phyloP scores from a whole-genome alignment of 306 rosid species.

The Betula pendula region DNA sequence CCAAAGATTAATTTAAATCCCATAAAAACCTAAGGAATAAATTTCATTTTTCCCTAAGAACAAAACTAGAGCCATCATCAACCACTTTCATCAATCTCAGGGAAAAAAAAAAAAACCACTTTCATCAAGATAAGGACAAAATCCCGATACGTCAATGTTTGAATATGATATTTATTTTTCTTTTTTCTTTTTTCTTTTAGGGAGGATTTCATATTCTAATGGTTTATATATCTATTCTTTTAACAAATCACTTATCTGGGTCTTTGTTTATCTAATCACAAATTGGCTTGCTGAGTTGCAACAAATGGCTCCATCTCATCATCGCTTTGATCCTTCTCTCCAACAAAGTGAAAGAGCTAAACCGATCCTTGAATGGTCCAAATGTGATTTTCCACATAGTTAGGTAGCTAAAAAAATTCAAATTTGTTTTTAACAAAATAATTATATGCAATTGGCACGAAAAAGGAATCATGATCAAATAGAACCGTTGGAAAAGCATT shows the following conservation, averaged over 20 bases:
- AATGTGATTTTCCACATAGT: slow-evolving; percentile 9
- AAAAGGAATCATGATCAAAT: neutral
- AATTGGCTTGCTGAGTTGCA: slow-evolving; percentile 12
- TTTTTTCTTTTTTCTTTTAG: neutral
- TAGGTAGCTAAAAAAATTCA: slow-evolving; percentile 10
- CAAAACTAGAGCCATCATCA: slow-evolving; percentile 7
- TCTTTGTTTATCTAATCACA: neutral
- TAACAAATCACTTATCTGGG: neutral
- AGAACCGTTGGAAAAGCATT: neutral
- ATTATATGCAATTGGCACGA: neutral
- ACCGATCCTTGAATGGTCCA: slow-evolving; percentile 11
- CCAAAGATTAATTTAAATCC: no score
- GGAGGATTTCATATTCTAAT: neutral
- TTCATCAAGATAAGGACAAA: slow-evolving; percentile 19
- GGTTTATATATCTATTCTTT: neutral
- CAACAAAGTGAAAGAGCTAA: neutral
- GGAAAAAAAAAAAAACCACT: no score
- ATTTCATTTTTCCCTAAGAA: neutral
- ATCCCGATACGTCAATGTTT: neutral
- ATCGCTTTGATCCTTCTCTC: neutral
- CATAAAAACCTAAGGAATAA: no score
- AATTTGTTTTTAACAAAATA: neutral
- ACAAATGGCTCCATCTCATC: slow-evolving; percentile 30
- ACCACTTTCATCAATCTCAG: slow-evolving; percentile 27
- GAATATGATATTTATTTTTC: neutral